A percentile compares a stretch with the other conserved stretches of the same genome.
Evolutionary conservation across 331 rosid genomes (phyloP).

Genomic region (Rhamnella rubrinervis): DNA sequence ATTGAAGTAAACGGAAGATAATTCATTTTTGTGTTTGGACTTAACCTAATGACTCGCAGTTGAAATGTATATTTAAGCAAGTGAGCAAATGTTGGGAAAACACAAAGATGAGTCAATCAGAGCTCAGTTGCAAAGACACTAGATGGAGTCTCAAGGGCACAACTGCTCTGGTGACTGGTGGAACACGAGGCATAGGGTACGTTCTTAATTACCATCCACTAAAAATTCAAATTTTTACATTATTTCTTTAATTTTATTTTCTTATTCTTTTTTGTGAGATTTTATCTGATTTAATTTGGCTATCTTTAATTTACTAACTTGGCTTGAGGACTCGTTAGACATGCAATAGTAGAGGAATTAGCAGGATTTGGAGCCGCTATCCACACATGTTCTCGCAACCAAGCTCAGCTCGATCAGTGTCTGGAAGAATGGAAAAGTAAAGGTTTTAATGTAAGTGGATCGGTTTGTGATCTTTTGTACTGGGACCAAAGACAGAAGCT

Average conservation of each 20-base stretch:
- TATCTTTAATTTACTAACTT: too few relatives aligned
- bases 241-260: too few relatives aligned
- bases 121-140: conserved; percentile 3
- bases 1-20: too few relatives aligned
- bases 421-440: conserved; percentile 43
- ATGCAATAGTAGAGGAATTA: conserved; percentile 55
- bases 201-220: not conserved
- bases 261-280: too few relatives aligned
- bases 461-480: conserved; percentile 41
- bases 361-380: conserved; percentile 52
- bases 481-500: conserved; percentile 35
- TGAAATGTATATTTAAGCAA: too few relatives aligned
- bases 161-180: conserved; percentile 41
- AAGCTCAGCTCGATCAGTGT: conserved; percentile 36
- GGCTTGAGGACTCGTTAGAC: conserved; percentile 10
- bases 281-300: too few relatives aligned
- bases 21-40: too few relatives aligned
- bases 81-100: too few relatives aligned
- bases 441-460: conserved; percentile 47
- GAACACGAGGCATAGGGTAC: conserved; percentile 34
- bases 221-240: too few relatives aligned
- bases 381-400: conserved; percentile 51
- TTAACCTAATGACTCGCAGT: too few relatives aligned
- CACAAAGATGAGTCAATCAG: not conserved
- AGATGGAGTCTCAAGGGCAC: conserved; percentile 37